phyloP scores from a whole-genome alignment of 768 basidiomycete genomes.

The Gloeopeniophorella convolvens region DNA sequence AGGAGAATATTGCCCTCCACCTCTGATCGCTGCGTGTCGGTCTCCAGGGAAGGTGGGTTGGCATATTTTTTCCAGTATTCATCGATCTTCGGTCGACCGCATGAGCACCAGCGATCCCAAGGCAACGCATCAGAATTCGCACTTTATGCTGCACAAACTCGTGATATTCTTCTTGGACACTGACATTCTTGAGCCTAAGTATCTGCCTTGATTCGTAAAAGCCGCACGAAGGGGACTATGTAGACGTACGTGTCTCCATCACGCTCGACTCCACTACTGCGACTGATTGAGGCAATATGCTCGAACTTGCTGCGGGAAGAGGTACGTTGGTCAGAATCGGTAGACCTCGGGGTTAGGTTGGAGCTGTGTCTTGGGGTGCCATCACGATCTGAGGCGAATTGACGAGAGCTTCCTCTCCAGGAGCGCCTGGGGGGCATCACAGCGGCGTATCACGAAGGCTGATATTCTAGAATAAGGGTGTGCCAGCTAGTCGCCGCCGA shows the following conservation, averaged over 20 bases:
- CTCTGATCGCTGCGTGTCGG: constrained; percentile 34
- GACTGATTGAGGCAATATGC: constrained; percentile 63
- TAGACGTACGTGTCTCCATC: constrained; percentile 66
- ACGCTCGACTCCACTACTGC: constrained; percentile 68
- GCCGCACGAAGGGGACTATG: background rate
- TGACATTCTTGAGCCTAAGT: constrained; percentile 51
- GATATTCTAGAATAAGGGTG: too few relatives aligned
- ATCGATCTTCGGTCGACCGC: constrained; percentile 36
- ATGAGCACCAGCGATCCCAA: background rate
- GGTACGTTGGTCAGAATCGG: background rate
- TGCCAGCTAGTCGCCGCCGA: too few relatives aligned
- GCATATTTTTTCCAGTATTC: constrained; percentile 38
- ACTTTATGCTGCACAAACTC: constrained; percentile 63
- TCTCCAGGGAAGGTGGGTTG: constrained; percentile 6
- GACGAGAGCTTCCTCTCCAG: background rate
- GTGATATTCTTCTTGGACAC: constrained; percentile 62
- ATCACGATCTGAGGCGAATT: background rate
- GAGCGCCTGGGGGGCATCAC: constrained; percentile 7
- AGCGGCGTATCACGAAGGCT: background rate
- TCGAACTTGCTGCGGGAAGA: constrained; percentile 27
- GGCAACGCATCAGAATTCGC: constrained; percentile 10
- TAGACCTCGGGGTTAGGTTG: background rate
- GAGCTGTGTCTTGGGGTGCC: background rate
- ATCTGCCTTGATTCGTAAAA: constrained; percentile 24
- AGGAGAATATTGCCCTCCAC: constrained; percentile 65